Percentiles rank a stretch among this genome's conserved stretches.
Evolutionary conservation across 331 rosid species (phyloP).

Genomic region (Acacia concinna): DNA sequence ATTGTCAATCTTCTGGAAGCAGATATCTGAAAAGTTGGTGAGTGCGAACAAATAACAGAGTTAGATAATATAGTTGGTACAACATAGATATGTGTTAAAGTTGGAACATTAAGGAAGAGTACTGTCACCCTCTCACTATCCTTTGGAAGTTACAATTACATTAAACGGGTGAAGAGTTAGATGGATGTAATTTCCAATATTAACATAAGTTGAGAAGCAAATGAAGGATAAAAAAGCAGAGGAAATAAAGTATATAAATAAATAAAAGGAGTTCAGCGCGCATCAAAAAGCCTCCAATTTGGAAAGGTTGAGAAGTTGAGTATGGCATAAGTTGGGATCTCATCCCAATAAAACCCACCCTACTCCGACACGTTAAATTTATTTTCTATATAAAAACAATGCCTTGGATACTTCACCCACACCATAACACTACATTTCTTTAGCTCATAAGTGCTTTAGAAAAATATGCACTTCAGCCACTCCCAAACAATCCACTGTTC

Average conservation of each 20-base stretch:
- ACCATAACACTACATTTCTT: neutral
- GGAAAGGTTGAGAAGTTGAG: neutral
- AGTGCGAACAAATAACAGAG: neutral
- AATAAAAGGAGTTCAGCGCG: neutral
- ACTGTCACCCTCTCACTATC: neutral
- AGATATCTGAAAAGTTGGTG: slow-evolving; percentile 58
- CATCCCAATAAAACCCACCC: neutral
- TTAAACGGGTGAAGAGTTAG: neutral
- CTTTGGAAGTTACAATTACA: neutral
- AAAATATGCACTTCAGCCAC: neutral
- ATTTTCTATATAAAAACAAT: neutral
- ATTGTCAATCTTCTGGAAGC: slow-evolving; percentile 81
- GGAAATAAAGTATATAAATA: neutral
- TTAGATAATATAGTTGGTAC: slow-evolving; percentile 16
- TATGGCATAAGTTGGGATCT: neutral
- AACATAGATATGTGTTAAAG: neutral
- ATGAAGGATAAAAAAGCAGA: neutral
- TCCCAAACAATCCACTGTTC: neutral
- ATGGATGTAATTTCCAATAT: neutral
- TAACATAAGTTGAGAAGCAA: neutral
- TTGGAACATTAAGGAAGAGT: neutral
- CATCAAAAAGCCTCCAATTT: neutral
- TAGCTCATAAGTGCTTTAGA: neutral
- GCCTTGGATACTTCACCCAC: neutral
- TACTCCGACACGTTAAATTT: neutral